These are phyloP conservation scores for Xylaria grammica DNA, from an alignment of 495 filamentous ascomycete genomes.

Conservation along the genomic window DNA sequence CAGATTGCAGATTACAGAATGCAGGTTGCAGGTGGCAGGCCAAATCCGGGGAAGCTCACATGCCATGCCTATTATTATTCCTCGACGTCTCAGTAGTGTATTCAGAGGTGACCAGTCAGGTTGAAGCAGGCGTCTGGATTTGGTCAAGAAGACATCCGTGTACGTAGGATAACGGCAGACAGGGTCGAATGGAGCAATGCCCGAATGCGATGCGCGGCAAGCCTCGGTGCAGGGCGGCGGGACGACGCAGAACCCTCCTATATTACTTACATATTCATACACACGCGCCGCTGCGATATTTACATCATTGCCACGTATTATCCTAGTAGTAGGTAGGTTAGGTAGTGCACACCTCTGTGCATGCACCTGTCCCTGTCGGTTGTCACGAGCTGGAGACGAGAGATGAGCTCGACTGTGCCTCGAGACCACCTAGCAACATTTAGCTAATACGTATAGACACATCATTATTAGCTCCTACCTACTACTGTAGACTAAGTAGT, in stretches of 20 bases:
- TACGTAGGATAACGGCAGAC: not conserved
- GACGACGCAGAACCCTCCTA: constrained; percentile 3
- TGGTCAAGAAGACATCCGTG: constrained; percentile 3
- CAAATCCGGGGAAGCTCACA: constrained; percentile 16
- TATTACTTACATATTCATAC: constrained; percentile 4
- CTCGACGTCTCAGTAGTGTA: not conserved
- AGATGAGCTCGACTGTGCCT: not conserved
- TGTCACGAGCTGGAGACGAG: not conserved
- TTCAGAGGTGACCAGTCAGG: constrained; percentile 8
- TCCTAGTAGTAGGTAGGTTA: too few species aligned
- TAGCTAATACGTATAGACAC: too few species aligned
- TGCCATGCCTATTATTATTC: not conserved
- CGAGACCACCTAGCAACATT: too few species aligned
- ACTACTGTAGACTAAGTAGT: too few species aligned
- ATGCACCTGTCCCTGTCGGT: constrained; percentile 12
- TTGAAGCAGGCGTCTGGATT: constrained; percentile 10
- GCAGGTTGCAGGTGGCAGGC: not conserved
- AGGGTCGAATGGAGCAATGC: constrained; percentile 12
- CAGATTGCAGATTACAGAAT: constrained; percentile 1
- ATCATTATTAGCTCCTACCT: too few species aligned
- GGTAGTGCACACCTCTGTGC: too few species aligned
- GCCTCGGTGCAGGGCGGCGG: constrained; percentile 9
- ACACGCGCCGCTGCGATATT: not conserved
- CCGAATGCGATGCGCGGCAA: constrained; percentile 9
- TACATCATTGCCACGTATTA: too few species aligned